Evolutionary conservation across 176 grass and related monocot species (phyloP).

Genomic region (Eragrostis nindensis): DNA sequence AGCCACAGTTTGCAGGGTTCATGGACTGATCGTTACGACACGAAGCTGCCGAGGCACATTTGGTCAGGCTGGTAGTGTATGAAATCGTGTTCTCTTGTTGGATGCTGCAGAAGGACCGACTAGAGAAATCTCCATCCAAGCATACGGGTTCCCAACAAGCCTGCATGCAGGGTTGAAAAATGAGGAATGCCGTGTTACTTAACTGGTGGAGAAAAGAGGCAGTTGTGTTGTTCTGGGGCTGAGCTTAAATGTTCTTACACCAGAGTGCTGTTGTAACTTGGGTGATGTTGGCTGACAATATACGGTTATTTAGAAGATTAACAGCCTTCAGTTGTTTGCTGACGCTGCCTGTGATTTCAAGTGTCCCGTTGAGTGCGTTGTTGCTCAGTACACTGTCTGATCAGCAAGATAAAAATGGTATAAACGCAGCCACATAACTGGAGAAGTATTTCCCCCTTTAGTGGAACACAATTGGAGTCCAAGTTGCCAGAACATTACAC

Average conservation of each 20-base stretch:
- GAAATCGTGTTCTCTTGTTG: constrained; percentile 18
- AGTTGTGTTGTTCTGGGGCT: background rate
- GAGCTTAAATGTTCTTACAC: constrained; percentile 34
- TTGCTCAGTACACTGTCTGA: constrained; percentile 54
- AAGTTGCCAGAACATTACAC: constrained; percentile 62
- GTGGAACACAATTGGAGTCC: background rate
- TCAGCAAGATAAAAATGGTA: constrained; percentile 17
- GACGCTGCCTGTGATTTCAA: constrained; percentile 59
- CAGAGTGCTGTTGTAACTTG: constrained; percentile 60
- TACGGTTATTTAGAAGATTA: constrained; percentile 53
- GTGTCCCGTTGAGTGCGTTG: constrained; percentile 53
- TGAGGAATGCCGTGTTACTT: background rate
- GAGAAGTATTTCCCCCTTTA: background rate
- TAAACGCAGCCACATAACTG: background rate
- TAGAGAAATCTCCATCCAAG: background rate
- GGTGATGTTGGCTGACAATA: background rate
- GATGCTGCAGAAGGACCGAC: constrained; percentile 38
- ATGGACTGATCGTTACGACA: constrained; percentile 49
- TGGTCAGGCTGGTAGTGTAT: constrained; percentile 61
- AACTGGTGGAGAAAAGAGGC: background rate
- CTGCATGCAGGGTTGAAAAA: constrained; percentile 45
- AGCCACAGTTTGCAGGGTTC: constrained; percentile 68
- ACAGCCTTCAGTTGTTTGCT: constrained; percentile 48
- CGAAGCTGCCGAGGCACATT: constrained; percentile 23
- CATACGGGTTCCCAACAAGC: constrained; percentile 66